Conservation (phyloP, 192 early-diverging fungal species). For the Coemansia sp. region DNA sequence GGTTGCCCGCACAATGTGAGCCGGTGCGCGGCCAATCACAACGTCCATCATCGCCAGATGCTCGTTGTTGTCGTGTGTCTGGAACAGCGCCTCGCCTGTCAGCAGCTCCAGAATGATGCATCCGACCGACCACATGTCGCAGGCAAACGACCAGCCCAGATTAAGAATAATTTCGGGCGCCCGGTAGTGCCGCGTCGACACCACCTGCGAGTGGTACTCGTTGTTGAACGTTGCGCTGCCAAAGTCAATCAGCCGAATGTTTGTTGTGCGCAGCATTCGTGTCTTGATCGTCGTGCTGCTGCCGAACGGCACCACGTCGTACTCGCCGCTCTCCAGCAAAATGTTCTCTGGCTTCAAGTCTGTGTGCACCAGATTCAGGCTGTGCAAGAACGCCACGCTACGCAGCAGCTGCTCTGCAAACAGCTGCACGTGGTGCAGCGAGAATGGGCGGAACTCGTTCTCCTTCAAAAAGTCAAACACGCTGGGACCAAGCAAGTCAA, state of each 20-base stretch:
- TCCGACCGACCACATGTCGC: conserved; percentile 97
- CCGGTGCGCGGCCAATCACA: conserved; percentile 77
- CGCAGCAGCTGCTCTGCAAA: conserved; percentile 83
- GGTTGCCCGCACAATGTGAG: conserved; percentile 59
- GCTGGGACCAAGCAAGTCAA: conserved; percentile 82
- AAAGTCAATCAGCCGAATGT: conserved; percentile 94
- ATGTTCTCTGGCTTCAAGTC: conserved; percentile 98
- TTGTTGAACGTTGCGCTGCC: conserved; percentile 91
- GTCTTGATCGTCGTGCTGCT: conserved; percentile 56
- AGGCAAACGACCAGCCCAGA: conserved; percentile 93
- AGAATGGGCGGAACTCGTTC: conserved; percentile 87
- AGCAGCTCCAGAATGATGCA: conserved; percentile 95
- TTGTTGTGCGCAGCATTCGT: conserved; percentile 66
- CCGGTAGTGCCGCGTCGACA: conserved; percentile 94
- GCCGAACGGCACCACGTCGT: conserved; percentile 58
- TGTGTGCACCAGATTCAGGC: conserved; percentile 85
- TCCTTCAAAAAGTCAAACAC: conserved; percentile 97
- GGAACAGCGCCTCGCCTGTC: conserved; percentile 94
- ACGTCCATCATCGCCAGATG: conserved; percentile 97
- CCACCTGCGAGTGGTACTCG: conserved; percentile 88
- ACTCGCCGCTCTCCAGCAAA: conserved; percentile 67
- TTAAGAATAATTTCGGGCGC: conserved; percentile 96
- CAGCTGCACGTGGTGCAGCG: conserved; percentile 76
- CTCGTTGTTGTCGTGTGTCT: conserved; percentile 96
- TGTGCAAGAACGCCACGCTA: conserved; percentile 90